Evolutionary conservation across 2,329 filamentous ascomycete genomes (phyloP).

Genomic region (Neonectria ditissima): DNA sequence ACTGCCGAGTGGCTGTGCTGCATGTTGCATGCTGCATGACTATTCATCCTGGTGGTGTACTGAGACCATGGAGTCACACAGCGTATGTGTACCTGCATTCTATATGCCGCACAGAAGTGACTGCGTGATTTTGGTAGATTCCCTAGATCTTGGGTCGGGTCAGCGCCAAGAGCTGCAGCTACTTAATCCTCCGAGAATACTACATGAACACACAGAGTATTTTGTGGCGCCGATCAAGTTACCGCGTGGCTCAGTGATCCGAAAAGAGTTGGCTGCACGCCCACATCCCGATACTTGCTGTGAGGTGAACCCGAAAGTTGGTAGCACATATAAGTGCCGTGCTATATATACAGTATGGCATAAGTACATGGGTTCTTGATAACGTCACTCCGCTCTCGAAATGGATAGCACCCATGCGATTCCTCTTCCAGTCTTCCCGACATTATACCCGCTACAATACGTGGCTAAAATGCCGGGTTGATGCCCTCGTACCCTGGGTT

Average conservation of each 20-base stretch:
- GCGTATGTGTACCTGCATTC: not conserved
- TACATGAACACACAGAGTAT: slow-evolving; percentile 1
- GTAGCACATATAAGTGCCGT: not conserved
- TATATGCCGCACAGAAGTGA: not conserved
- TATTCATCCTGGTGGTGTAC: not conserved
- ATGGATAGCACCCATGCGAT: too few species aligned
- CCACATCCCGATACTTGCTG: not conserved
- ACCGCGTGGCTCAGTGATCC: not conserved
- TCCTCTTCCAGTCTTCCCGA: not conserved
- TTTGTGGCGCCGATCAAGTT: not conserved
- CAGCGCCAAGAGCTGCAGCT: not conserved
- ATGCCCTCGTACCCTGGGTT: slow-evolving; percentile 44
- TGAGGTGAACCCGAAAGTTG: not conserved
- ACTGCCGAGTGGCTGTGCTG: not conserved
- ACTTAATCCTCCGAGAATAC: not conserved
- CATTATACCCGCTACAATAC: not conserved
- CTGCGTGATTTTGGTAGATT: not conserved
- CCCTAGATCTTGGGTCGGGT: not conserved
- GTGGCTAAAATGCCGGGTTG: slow-evolving; percentile 46
- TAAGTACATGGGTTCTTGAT: not conserved
- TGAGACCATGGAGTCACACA: not conserved
- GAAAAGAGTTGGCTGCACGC: slow-evolving; percentile 1
- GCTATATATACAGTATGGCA: not conserved
- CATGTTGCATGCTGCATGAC: not conserved
- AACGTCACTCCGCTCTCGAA: not conserved